Conservation (phyloP, 805 yeast species). For the Metschnikowia matae region DNA sequence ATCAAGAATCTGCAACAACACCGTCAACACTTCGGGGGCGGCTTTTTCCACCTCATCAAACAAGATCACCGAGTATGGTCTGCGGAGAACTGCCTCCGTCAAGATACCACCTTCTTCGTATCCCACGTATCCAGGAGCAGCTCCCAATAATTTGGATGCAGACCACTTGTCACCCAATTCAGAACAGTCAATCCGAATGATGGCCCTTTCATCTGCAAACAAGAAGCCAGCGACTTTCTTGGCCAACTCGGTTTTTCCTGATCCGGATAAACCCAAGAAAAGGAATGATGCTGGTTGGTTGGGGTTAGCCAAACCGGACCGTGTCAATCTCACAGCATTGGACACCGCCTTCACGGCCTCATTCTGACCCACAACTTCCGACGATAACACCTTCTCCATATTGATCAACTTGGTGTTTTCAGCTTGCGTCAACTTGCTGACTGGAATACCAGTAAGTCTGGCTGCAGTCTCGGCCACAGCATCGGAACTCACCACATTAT, state of each 20-base stretch:
- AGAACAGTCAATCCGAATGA: constrained; percentile 97
- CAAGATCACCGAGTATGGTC: constrained; percentile 92
- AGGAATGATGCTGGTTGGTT: constrained; percentile 94
- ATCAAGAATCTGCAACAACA: constrained; percentile 86
- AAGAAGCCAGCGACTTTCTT: constrained; percentile 94
- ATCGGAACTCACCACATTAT: constrained; percentile 84
- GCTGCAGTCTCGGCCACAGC: constrained; percentile 97
- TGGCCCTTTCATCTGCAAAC: constrained; percentile 93
- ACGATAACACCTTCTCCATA: constrained; percentile 84
- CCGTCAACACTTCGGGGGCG: constrained; percentile 94
- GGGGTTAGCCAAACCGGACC: constrained; percentile 96
- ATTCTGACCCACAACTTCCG: constrained; percentile 88
- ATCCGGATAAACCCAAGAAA: constrained; percentile 92
- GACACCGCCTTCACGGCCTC: constrained; percentile 96
- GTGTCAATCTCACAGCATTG: constrained; percentile 85
- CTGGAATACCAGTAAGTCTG: constrained; percentile 94
- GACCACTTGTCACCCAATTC: constrained; percentile 95
- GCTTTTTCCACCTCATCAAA: constrained; percentile 99
- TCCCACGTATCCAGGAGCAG: constrained; percentile 94
- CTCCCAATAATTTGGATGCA: constrained; percentile 90
- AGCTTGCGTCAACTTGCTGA: constrained; percentile 87
- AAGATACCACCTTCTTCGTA: constrained; percentile 96
- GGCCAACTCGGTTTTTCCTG: constrained; percentile 97
- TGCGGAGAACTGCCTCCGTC: constrained; percentile 85
- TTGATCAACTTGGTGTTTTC: constrained; percentile 90